A percentile compares a stretch with the other conserved stretches of the same genome.
Evolutionary conservation across 2,329 filamentous ascomycete genomes (phyloP).

Genomic region (Microdochium nivale): DNA sequence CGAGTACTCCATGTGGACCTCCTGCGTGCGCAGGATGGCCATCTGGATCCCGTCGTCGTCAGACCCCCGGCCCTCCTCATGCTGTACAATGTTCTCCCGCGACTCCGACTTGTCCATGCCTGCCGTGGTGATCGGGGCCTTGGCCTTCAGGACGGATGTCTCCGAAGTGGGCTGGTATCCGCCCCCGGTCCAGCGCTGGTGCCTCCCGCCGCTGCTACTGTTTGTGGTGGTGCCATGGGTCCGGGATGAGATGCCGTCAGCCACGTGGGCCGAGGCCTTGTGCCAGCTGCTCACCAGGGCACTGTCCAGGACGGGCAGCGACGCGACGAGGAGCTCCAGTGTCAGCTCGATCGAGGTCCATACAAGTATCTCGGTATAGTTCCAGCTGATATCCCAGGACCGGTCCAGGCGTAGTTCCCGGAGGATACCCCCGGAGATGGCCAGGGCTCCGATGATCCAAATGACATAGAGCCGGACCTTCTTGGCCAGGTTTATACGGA

Average conservation of each 20-base stretch:
- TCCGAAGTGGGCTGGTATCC: too few species aligned
- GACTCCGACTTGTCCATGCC: not conserved
- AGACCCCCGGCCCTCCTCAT: not conserved
- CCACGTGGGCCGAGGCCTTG: not conserved
- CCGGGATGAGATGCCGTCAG: too few species aligned
- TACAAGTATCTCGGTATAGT: constrained; percentile 16
- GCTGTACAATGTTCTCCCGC: not conserved
- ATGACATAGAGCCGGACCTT: constrained; percentile 21
- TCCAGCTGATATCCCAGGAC: constrained; percentile 13
- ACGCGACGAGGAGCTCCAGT: constrained; percentile 22
- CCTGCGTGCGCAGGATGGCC: not conserved
- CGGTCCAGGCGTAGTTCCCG: constrained; percentile 13
- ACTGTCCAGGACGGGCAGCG: constrained; percentile 22
- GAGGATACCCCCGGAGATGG: constrained; percentile 20
- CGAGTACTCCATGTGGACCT: not conserved
- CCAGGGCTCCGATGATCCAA: constrained; percentile 20
- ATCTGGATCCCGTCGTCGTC: not conserved
- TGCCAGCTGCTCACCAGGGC: constrained; percentile 12
- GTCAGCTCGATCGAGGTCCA: constrained; percentile 23
- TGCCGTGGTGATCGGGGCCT: too few species aligned
- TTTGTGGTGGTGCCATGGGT: too few species aligned
- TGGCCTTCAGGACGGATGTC: too few species aligned
- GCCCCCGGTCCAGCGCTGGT: too few species aligned
- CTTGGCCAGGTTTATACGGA: constrained; percentile 18
- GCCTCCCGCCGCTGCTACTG: too few species aligned